Evolutionary conservation across 2,329 filamentous ascomycete species (phyloP), one percentile per base, ranked within the genome.

Genomic region (Phyllachora maydis): DNA sequence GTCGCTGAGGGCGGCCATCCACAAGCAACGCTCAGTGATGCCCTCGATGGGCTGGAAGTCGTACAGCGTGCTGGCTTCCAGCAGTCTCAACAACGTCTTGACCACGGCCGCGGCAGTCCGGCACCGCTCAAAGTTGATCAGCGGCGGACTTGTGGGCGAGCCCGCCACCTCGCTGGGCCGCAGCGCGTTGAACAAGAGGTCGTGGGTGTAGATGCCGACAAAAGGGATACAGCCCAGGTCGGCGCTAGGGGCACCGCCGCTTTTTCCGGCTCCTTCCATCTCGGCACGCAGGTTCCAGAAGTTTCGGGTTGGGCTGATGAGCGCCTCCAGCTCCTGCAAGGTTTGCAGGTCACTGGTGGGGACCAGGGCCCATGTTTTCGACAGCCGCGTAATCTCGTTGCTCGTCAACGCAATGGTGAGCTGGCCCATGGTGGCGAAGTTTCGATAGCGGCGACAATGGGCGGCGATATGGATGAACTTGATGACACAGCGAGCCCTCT

Each of bases 61-160:
- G 42, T 85, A 88, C 26, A 67, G 60, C 12, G 70, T 66, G 41
- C 76, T 83, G 2, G 75, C 72, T 46, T 88, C 78, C 7, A 88
- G 54, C n/a, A 88, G 53, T 12, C 78, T 59, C 19, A 85, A 50
- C 18, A 88, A 50, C 23, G 74, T 79, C 54, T 88, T 88, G 32
- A 85, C 71, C 18, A 83, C 72, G 1, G 63, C 59, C 4, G 78
- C 78, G 14, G 73, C 70, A 16, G 67, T 72, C 29, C 79, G 72
- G 35, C 75, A 81, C 28, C 75, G 63, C 50, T 85, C 77, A 48
- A 88, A 88, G 44, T 88, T 88, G 35, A 88, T 64, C 21, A 88
- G 53, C 9, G 70, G 69, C 30, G 75, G 63, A 4, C 65, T 65
- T 0, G 54, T 62, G 11, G 67, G 67, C 4, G 66, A 74, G 35